Conservation (phyloP, 345 rosid species). For the Odontarrhena argentea region DNA sequence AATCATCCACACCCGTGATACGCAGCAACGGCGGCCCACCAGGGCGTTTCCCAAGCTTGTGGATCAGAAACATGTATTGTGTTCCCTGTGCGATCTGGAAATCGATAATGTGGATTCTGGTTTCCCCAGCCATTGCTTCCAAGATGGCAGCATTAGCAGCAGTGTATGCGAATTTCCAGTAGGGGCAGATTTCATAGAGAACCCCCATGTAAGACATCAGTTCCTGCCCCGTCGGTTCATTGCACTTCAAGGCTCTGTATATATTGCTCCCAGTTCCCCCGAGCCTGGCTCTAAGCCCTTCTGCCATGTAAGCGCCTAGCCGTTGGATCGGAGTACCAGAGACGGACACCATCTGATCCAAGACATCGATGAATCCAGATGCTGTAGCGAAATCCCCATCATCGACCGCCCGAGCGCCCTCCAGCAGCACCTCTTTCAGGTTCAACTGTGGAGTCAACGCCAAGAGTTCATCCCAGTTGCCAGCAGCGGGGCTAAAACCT, state of each 20-base stretch:
- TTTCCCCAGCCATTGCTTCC: slow-evolving; percentile 68
- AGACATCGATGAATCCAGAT: slow-evolving; percentile 55
- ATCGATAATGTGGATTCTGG: slow-evolving; percentile 78
- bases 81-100: slow-evolving; percentile 89
- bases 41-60: slow-evolving; percentile 59
- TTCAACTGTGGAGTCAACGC: slow-evolving; percentile 61
- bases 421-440: slow-evolving; percentile 61
- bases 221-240: slow-evolving; percentile 80
- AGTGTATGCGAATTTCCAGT: slow-evolving; percentile 85
- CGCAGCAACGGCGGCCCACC: slow-evolving; percentile 76
- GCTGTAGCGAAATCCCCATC: slow-evolving; percentile 54
- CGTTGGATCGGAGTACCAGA: slow-evolving; percentile 85
- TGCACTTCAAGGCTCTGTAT: slow-evolving; percentile 79
- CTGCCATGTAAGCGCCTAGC: slow-evolving; percentile 85
- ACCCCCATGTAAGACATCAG: slow-evolving; percentile 90
- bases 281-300: slow-evolving; percentile 91
- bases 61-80: slow-evolving; percentile 68
- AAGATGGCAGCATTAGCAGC: slow-evolving; percentile 71
- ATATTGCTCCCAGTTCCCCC: slow-evolving; percentile 85
- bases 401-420: slow-evolving; percentile 67
- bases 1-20: slow-evolving; percentile 88
- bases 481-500: slow-evolving; percentile 42
- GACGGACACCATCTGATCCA: slow-evolving; percentile 91
- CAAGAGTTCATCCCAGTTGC: slow-evolving; percentile 47
- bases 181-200: slow-evolving; percentile 78